Conservation (phyloP, 169 alveolate species). For the Cytauxzoon felis region DNA sequence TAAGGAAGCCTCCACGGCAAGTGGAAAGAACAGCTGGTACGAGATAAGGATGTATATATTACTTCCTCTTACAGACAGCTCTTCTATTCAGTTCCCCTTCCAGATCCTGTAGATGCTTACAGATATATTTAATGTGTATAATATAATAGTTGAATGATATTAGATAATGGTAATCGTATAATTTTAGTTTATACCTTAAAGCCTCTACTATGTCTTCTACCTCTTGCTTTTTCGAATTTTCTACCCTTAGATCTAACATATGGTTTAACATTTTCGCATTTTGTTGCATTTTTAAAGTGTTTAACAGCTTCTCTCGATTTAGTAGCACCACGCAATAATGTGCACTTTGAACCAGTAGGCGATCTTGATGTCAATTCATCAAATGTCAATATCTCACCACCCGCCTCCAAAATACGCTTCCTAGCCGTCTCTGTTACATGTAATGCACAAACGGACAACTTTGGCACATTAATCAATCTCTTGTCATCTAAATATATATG, state of each 20-base stretch:
- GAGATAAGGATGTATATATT: too few species aligned
- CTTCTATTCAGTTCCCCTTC: too few species aligned
- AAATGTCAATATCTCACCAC: constrained; percentile 97
- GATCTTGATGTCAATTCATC: constrained; percentile 91
- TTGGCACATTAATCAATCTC: constrained; percentile 81
- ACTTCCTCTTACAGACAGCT: too few species aligned
- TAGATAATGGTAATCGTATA: not conserved
- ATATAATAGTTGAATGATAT: not conserved
- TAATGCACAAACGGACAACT: constrained; percentile 93
- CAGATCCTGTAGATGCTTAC: too few species aligned
- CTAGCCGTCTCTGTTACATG: constrained; percentile 97
- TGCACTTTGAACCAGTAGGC: constrained; percentile 90
- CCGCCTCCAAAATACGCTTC: constrained; percentile 89
- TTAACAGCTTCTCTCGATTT: constrained; percentile 92
- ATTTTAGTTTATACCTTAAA: constrained; percentile 75
- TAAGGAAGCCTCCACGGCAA: too few species aligned
- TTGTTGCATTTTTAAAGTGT: constrained; percentile 76
- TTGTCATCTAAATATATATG: constrained; percentile 78
- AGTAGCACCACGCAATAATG: constrained; percentile 93
- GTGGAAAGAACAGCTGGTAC: too few species aligned
- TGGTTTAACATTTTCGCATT: constrained; percentile 88
- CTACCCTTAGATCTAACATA: constrained; percentile 88
- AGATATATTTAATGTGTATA: not conserved
- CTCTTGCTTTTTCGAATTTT: constrained; percentile 92
- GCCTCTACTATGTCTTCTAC: constrained; percentile 87